These are phyloP conservation scores for Monilinia polystroma DNA, from an alignment of 2,329 filamentous ascomycete genomes.

Conservation along the genomic window DNA sequence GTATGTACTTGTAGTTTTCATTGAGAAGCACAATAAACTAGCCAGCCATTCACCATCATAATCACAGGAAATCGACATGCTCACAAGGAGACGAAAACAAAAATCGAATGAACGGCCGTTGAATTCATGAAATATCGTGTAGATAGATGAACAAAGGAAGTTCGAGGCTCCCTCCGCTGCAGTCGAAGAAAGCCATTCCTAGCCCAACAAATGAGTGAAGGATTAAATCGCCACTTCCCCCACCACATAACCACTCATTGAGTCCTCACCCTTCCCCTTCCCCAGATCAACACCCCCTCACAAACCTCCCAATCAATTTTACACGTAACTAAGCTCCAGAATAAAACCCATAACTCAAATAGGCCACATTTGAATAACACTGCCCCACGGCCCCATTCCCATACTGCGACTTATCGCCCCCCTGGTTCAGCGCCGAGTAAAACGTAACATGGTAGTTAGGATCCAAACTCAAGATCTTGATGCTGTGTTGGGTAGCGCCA, in stretches of 20 bases:
- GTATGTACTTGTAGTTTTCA: background rate
- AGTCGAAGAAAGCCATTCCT: background rate
- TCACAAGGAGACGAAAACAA: background rate
- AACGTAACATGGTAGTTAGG: constrained; percentile 9
- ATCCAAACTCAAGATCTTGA: constrained; percentile 2
- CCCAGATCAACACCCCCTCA: background rate
- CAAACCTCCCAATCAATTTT: background rate
- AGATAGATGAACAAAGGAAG: constrained; percentile 2
- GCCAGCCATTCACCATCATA: background rate
- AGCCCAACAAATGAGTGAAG: background rate
- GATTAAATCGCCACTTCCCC: background rate
- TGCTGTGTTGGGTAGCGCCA: constrained; percentile 9
- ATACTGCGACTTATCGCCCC: background rate
- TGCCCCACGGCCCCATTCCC: background rate
- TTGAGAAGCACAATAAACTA: background rate
- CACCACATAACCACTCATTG: background rate
- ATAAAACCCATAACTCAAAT: constrained; percentile 4
- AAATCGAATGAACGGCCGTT: background rate
- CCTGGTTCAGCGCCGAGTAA: background rate
- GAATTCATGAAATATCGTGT: background rate
- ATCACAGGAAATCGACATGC: background rate
- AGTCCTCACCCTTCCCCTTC: too few relatives aligned
- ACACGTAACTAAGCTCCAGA: background rate
- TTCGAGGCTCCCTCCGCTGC: background rate
- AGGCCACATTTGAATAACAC: background rate